Percentiles rank a stretch among this genome's conserved stretches.
Conservation (phyloP, 2,329 filamentous ascomycete species). For the Emergomyces orientalis region DNA sequence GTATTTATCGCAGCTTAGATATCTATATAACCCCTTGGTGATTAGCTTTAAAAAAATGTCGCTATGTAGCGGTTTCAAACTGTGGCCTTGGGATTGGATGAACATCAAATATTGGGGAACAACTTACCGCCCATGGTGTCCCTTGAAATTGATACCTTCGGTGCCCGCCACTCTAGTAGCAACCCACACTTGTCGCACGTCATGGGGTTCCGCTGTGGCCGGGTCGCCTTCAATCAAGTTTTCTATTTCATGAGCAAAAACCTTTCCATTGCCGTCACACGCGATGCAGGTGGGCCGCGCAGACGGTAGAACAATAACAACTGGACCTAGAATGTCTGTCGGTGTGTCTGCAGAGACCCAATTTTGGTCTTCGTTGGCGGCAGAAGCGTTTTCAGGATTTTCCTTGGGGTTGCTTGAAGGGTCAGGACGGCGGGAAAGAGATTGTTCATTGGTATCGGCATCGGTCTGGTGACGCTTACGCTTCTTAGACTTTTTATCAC, state of each 20-base stretch:
- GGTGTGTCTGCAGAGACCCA: slow-evolving; percentile 79
- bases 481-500: slow-evolving; percentile 92
- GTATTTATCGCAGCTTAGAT: slow-evolving; percentile 75
- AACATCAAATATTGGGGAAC: neutral
- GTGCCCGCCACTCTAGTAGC: slow-evolving; percentile 75
- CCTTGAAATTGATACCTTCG: slow-evolving; percentile 76
- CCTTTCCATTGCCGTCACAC: slow-evolving; percentile 75
- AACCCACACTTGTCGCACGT: slow-evolving; percentile 93
- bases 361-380: slow-evolving; percentile 59
- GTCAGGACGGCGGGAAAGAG: slow-evolving; percentile 31
- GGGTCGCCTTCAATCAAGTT: slow-evolving; percentile 80
- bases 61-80: neutral
- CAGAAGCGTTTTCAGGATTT: slow-evolving; percentile 30
- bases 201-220: slow-evolving; percentile 82
- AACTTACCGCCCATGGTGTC: slow-evolving; percentile 68
- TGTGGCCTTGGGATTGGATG: slow-evolving; percentile 4
- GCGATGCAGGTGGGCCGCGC: slow-evolving; percentile 65
- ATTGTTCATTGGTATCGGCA: slow-evolving; percentile 33
- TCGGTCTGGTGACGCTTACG: slow-evolving; percentile 61
- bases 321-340: slow-evolving; percentile 67
- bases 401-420: slow-evolving; percentile 14
- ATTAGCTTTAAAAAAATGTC: neutral
- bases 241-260: slow-evolving; percentile 73
- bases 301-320: slow-evolving; percentile 73
- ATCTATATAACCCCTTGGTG: slow-evolving; percentile 42